Percentiles rank a stretch among this genome's conserved stretches.
Conservation (phyloP, 305 asterid genomes). For the Fraxinus sp. region DNA sequence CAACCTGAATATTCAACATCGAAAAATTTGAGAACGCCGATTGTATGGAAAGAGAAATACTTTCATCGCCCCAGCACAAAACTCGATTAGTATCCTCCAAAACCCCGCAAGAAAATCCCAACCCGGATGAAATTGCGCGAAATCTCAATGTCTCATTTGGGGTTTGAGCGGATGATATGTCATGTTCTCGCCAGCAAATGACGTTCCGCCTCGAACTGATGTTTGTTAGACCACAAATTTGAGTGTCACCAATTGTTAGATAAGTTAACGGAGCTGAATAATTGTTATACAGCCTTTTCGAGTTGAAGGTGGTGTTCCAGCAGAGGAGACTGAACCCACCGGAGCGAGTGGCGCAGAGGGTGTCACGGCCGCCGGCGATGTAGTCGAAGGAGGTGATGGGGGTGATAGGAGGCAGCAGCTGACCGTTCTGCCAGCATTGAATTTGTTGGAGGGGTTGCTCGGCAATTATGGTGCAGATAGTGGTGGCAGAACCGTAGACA, state of each 20-base stretch:
- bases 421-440: conserved; percentile 73
- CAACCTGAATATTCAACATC: conserved; percentile 56
- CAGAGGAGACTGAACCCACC: conserved; percentile 72
- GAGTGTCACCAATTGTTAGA: conserved; percentile 64
- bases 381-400: conserved; percentile 59
- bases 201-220: conserved; percentile 30
- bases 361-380: conserved; percentile 76
- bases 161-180: conserved; percentile 19
- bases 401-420: conserved; percentile 27
- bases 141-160: conserved; percentile 27
- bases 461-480: conserved; percentile 65
- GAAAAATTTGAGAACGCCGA: conserved; percentile 46
- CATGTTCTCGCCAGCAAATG: conserved; percentile 66
- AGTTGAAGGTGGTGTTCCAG: conserved; percentile 56
- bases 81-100: conserved; percentile 33
- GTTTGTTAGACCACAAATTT: conserved; percentile 60
- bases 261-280: conserved; percentile 37
- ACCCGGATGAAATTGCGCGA: conserved; percentile 59
- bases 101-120: conserved; percentile 76
- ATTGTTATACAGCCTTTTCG: conserved; percentile 58
- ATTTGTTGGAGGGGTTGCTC: conserved; percentile 51
- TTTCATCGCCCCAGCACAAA: conserved; percentile 66
- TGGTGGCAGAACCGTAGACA: conserved; percentile 60
- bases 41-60: conserved; percentile 34
- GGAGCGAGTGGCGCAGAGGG: conserved; percentile 66